Conservation (phyloP, 495 filamentous ascomycete genomes). For the Filosporella fistucella region DNA sequence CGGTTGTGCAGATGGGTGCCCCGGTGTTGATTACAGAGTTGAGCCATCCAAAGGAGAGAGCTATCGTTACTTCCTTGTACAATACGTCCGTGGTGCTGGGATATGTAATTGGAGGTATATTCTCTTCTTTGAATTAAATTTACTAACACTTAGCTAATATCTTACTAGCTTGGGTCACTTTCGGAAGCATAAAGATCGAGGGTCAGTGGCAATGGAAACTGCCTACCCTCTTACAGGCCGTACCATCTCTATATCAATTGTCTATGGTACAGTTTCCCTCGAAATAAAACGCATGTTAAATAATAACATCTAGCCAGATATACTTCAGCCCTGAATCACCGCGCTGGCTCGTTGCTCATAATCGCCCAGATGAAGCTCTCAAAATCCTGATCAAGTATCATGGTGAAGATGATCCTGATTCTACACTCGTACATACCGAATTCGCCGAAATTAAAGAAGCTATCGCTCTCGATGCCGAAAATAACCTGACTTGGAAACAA, state of each 20-base stretch:
- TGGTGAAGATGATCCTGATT: conserved; percentile 48
- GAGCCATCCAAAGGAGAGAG: conserved; percentile 60
- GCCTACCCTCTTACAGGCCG: too few relatives aligned
- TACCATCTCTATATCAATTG: too few relatives aligned
- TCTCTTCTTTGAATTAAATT: too few relatives aligned
- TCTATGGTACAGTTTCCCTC: too few relatives aligned
- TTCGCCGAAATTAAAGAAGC: conserved; percentile 47
- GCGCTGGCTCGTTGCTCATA: conserved; percentile 53
- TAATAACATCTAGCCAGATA: too few relatives aligned
- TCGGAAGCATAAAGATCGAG: too few relatives aligned
- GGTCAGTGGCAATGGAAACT: too few relatives aligned
- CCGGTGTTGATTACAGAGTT: conserved; percentile 63
- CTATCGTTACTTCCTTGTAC: conserved; percentile 62
- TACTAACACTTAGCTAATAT: too few relatives aligned
- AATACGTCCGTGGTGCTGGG: too few relatives aligned
- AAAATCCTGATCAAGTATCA: conserved; percentile 52
- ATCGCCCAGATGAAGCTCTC: conserved; percentile 49
- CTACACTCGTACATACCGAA: conserved; percentile 41
- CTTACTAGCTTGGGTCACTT: too few relatives aligned
- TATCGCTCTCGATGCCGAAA: conserved; percentile 42
- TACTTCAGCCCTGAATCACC: conserved; percentile 59
- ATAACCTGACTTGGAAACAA: conserved; percentile 36
- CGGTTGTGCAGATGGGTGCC: conserved; percentile 59
- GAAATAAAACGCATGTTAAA: too few relatives aligned
- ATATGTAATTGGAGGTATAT: too few relatives aligned